Base-by-base conservation (phyloP, 352 stramenopile genomes). In the Pythium coloratum region DNA sequence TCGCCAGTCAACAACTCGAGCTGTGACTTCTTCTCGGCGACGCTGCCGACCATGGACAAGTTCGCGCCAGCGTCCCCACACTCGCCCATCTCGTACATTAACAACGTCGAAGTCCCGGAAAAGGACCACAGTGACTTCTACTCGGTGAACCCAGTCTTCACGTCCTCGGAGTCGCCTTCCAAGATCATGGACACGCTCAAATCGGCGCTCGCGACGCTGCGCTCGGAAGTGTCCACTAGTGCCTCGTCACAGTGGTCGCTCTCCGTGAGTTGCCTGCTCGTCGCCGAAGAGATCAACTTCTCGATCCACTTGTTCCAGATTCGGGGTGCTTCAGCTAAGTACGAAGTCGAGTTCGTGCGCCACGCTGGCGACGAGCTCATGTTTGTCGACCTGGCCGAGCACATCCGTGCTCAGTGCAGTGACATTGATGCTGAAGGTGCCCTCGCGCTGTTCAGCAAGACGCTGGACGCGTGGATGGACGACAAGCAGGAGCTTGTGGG, bases 201-300 rank as follows among this genome's bases (percentile, higher is more conserved):
- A 60, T 40, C 63, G 4, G 75, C 75, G n/a, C 61, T 82, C 12
- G 28, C 59, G 4, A 64, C 67, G 10, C 70, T 90, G n/a, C 70
- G 77, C 47, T 89, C 81, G 55, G 70, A 72, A 5, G 69, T 82
- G 24, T 59, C 76, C 2, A 54, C 73, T 13, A 61, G 77, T 51
- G 70, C 74, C 55, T 57, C 62, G 6, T 70, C 55, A n/a, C 63
- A 64, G 44, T 91, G 79, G 80, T 75, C 75, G 8, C 61, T 91
- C 12, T 62, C 73, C 24, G 84, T 80, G 20, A 72, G 66, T 55
- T 86, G 81, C 71, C 62, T 93, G 10, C 82, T 83, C 58, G 82
- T 91, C 13, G 84, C 81, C 2, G 82, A 93, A 56, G 76, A 88
- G 64, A 77, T 93, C n/a, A 65, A 57, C 16, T 89, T 93, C 66